A percentile compares a stretch with the other conserved stretches of the same genome.
Evolutionary conservation across 331 rosid genomes (phyloP).

Genomic region (Saraca asoca): DNA sequence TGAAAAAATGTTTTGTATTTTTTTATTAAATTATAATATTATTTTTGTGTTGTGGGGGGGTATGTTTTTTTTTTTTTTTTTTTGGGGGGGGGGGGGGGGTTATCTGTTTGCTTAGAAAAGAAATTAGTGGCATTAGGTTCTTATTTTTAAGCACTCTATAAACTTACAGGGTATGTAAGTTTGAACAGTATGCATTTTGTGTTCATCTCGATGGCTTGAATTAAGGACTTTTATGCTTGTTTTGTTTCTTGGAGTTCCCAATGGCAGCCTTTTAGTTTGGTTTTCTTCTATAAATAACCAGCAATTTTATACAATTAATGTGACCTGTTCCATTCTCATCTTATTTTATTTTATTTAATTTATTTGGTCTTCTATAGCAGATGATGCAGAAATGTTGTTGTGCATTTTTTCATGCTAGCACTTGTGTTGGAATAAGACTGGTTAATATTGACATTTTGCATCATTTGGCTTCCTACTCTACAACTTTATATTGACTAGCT

Average conservation of each 20-base stretch:
- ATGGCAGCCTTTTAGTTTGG: no score
- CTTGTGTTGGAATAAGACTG: background rate
- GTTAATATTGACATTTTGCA: background rate
- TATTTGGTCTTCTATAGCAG: background rate
- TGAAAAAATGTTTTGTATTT: no score
- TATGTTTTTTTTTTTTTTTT: no score
- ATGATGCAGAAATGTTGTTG: background rate
- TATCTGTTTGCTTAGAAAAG: conserved; percentile 12
- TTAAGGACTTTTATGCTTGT: no score
- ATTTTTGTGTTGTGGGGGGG: no score
- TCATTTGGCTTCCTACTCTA: background rate
- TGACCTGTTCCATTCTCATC: background rate
- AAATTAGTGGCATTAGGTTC: conserved; percentile 1
- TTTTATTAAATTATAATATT: no score
- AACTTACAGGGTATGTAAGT: background rate
- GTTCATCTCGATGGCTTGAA: background rate
- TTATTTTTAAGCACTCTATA: background rate
- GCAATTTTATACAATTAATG: background rate
- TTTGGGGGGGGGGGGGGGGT: no score
- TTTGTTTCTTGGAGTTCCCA: no score
- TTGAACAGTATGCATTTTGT: background rate
- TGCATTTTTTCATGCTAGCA: background rate
- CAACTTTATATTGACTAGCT: no score
- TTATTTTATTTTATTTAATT: background rate
- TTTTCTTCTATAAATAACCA: background rate